Conservation (phyloP, 805 yeast genomes). For the Metschnikowia santaceciliae region DNA sequence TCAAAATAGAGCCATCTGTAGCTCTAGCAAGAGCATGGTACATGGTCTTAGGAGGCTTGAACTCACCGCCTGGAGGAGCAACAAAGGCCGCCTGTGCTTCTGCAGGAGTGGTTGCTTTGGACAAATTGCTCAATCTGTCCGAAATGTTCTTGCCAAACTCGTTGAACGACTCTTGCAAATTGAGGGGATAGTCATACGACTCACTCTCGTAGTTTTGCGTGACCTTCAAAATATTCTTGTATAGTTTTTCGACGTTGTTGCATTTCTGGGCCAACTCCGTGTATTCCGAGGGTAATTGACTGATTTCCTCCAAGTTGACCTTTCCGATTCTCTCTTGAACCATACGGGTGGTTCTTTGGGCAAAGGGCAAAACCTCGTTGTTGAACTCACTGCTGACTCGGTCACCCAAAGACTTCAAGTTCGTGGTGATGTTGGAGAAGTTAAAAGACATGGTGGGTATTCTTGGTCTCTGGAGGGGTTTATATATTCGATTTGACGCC, state of each 20-base stretch:
- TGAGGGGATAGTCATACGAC: conserved; percentile 79
- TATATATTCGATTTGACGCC: background rate
- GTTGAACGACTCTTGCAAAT: conserved; percentile 67
- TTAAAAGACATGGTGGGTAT: conserved; percentile 36
- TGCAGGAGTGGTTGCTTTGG: conserved; percentile 70
- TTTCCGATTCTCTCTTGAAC: conserved; percentile 78
- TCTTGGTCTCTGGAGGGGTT: background rate
- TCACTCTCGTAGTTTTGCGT: conserved; percentile 63
- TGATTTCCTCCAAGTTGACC: conserved; percentile 62
- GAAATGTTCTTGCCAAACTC: conserved; percentile 67
- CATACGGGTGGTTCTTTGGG: conserved; percentile 74
- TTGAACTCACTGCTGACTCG: conserved; percentile 53
- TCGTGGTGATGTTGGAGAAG: conserved; percentile 39
- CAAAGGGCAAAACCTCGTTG: conserved; percentile 53
- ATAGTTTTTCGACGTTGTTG: conserved; percentile 38
- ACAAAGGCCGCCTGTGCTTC: conserved; percentile 75
- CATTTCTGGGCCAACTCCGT: conserved; percentile 42
- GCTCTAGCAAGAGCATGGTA: conserved; percentile 81
- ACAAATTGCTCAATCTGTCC: conserved; percentile 59
- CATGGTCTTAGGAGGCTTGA: conserved; percentile 72
- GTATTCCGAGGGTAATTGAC: conserved; percentile 78
- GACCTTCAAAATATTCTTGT: conserved; percentile 40
- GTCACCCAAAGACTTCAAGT: conserved; percentile 38
- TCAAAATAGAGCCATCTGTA: conserved; percentile 49
- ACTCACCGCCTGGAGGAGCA: conserved; percentile 36